phyloP scores from a whole-genome alignment of 2,329 filamentous ascomycete species.

The Pseudogymnoascus destructans region DNA sequence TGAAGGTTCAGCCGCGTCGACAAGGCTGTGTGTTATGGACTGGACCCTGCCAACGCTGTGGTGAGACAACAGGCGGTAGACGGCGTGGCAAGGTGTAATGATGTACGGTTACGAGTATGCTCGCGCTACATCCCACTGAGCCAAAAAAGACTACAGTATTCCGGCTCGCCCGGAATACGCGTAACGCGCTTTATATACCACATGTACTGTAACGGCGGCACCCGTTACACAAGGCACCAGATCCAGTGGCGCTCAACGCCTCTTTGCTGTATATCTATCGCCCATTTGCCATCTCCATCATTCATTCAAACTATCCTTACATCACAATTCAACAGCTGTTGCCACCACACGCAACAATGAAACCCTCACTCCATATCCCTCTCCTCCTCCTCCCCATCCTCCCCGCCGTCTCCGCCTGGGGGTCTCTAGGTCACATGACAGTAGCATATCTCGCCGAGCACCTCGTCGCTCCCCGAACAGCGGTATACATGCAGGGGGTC shows the following conservation, averaged over 20 bases:
- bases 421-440: slow-evolving; percentile 48
- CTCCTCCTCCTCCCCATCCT: slow-evolving; percentile 14
- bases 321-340: neutral
- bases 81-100: too few relatives aligned
- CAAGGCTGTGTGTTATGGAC: neutral
- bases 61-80: neutral
- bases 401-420: slow-evolving; percentile 18
- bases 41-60: neutral
- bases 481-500: slow-evolving; percentile 42
- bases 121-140: too few relatives aligned
- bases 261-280: neutral
- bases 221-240: neutral
- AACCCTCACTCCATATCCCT: slow-evolving; percentile 7
- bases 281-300: neutral
- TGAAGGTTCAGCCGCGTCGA: neutral
- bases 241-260: neutral
- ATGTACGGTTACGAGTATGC: too few relatives aligned
- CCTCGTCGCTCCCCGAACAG: slow-evolving; percentile 44
- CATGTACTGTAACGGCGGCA: too few relatives aligned
- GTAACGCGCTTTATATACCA: too few relatives aligned
- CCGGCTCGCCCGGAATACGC: too few relatives aligned
- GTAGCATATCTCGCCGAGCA: slow-evolving; percentile 49
- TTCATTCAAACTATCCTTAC: neutral
- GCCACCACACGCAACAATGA: slow-evolving; percentile 13
- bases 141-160: too few relatives aligned